Evolutionary conservation across 2,329 filamentous ascomycete genomes (phyloP), one percentile per base, ranked within the genome.

Genomic region (Calonectria montana): DNA sequence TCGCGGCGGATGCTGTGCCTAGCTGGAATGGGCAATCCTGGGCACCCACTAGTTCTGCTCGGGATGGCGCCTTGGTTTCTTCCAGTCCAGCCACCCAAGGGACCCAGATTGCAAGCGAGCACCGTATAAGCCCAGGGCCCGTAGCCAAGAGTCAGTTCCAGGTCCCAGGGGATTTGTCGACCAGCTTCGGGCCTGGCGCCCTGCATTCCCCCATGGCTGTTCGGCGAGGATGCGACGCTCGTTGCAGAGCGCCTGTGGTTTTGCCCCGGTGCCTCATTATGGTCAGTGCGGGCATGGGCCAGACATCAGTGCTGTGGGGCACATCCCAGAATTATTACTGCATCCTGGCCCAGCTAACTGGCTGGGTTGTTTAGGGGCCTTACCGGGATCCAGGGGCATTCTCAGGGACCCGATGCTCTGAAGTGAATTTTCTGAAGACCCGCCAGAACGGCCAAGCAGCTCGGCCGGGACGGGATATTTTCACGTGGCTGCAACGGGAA

Each of bases 381-480:
- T 63, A 29, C 41, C 25, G 39, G 64, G 64, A 57, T 73, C 67
- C 69, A 73, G 74, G 76, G 74, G 69, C 53, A 18, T 63, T 59
- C 62, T 59, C 69, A 67, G 57, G 71, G 69, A 55, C 53, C 53
- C 53, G 53, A 59, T 47, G 48, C 57, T 63, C 29, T 63, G 64
- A 55, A 43, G 53, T 59, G 35, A 59, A 59, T 59, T 57, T 71
- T 67, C 47, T 37, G 45, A 25, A 27, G 55, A 64, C 64, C 69
- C 69, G 69, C 69, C 64, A 43, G 39, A 71, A 45, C 31, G 69
- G 57, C 64, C 64, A 67, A 53, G 53, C 71, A 76, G 73, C 69
- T 79, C 67, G 70, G 74, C 67, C 71, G 75, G 76, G 70, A 71
- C 73, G 75, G 76, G 71, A 71, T 72, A 73, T 76, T 72, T 76